These are phyloP conservation scores for Pueraria montana DNA, from an alignment of 306 rosid genomes.

Conservation along the genomic window DNA sequence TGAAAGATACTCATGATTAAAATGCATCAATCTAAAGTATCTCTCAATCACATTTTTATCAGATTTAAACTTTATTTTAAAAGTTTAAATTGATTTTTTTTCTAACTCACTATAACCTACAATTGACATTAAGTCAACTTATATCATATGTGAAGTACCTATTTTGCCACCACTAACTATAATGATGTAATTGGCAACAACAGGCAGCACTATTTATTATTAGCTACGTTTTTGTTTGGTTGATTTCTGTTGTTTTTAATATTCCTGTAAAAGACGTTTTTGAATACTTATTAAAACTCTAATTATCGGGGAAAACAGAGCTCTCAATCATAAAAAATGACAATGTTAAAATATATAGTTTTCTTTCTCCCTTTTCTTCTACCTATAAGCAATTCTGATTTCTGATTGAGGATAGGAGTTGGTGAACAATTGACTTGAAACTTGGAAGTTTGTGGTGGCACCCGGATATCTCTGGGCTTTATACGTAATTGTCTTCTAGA, in stretches of 20 bases:
- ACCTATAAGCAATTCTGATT: neutral
- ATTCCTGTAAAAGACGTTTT: neutral
- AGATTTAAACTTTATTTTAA: no score
- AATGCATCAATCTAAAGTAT: no score
- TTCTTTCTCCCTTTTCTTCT: no score
- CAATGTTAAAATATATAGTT: neutral
- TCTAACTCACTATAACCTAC: no score
- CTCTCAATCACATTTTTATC: no score
- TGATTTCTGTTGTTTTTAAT: neutral
- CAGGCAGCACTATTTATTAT: neutral
- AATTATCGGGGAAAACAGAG: neutral
- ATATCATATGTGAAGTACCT: no score
- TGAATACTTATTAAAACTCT: neutral
- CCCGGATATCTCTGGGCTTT: conserved; percentile 40
- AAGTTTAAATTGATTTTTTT: no score
- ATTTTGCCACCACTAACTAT: no score
- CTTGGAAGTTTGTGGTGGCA: conserved; percentile 48
- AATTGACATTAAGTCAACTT: no score
- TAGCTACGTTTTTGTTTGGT: neutral
- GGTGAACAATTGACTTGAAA: conserved; percentile 63
- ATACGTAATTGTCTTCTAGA: conserved; percentile 59
- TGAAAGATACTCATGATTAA: no score
- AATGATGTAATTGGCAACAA: no score
- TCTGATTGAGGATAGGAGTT: conserved; percentile 53
- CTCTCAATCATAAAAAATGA: neutral